Percentiles rank a stretch among this genome's conserved stretches.
Evolutionary conservation across 768 basidiomycete genomes (phyloP).

Genomic region (Mycena filopes): DNA sequence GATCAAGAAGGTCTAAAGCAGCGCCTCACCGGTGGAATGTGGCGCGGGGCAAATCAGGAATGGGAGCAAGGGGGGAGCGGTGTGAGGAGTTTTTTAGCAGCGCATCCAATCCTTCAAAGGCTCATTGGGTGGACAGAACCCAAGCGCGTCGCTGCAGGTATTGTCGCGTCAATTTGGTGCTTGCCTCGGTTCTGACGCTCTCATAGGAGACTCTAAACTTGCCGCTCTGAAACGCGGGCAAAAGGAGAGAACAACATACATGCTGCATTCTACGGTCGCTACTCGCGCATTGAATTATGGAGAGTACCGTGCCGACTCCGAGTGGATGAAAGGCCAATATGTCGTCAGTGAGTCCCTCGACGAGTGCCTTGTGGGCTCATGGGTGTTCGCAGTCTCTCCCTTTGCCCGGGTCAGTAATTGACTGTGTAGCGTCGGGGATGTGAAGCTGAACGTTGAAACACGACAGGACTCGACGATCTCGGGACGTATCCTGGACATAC

Average conservation of each 20-base stretch:
- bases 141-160: neutral
- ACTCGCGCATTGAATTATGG: constrained; percentile 4
- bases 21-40: constrained; percentile 6
- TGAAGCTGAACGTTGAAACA: no score
- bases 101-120: neutral
- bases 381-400: constrained; percentile 1
- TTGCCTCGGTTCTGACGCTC: neutral
- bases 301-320: neutral
- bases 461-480: neutral
- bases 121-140: constrained; percentile 1
- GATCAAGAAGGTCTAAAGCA: constrained; percentile 3
- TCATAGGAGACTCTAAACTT: neutral
- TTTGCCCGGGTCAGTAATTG: neutral
- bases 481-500: neutral
- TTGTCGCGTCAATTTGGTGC: neutral
- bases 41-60: neutral
- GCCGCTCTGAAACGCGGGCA: neutral
- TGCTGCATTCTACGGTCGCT: neutral
- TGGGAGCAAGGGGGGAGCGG: neutral
- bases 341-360: neutral
- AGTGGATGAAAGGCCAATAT: neutral
- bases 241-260: neutral
- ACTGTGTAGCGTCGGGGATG: neutral
- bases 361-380: constrained; percentile 2
- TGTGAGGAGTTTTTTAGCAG: neutral